Evolutionary conservation across 768 basidiomycete species (phyloP).

Genomic region (Mycena leptocephala): DNA sequence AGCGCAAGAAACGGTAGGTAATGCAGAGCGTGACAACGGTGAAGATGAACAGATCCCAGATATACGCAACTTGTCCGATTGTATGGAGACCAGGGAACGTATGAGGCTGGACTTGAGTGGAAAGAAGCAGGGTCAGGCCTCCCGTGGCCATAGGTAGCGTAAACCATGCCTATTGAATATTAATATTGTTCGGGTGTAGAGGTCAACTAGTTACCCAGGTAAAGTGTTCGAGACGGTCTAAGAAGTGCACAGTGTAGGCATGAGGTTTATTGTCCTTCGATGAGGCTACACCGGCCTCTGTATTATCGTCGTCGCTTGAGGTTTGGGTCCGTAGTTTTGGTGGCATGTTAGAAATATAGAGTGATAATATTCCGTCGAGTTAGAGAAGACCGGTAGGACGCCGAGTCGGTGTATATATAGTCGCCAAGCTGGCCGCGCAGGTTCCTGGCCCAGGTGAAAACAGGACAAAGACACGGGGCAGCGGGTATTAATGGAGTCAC

Average conservation of each 20-base stretch:
- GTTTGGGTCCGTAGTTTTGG: not conserved
- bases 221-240: conserved; percentile 15
- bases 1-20: conserved; percentile 12
- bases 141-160: conserved; percentile 9
- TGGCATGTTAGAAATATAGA: not conserved
- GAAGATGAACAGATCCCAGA: conserved; percentile 13
- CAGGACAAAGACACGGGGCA: no score
- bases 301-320: not conserved
- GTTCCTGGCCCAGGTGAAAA: no score
- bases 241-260: not conserved
- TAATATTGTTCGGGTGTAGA: not conserved
- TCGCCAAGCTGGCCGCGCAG: no score
- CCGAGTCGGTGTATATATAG: no score
- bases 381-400: no score
- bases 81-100: not conserved
- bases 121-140: not conserved
- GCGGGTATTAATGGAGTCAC: no score
- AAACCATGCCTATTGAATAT: conserved; percentile 2
- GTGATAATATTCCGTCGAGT: not conserved
- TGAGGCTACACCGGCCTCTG: not conserved
- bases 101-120: not conserved
- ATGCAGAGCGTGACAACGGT: not conserved
- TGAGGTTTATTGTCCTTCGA: not conserved
- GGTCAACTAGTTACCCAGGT: not conserved
- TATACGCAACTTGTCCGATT: not conserved